A percentile compares a stretch with the other conserved stretches of the same genome.
These are phyloP conservation scores for Hymenoscyphus infarciens DNA, from an alignment of 2,329 filamentous ascomycete species.

Conservation along the genomic window DNA sequence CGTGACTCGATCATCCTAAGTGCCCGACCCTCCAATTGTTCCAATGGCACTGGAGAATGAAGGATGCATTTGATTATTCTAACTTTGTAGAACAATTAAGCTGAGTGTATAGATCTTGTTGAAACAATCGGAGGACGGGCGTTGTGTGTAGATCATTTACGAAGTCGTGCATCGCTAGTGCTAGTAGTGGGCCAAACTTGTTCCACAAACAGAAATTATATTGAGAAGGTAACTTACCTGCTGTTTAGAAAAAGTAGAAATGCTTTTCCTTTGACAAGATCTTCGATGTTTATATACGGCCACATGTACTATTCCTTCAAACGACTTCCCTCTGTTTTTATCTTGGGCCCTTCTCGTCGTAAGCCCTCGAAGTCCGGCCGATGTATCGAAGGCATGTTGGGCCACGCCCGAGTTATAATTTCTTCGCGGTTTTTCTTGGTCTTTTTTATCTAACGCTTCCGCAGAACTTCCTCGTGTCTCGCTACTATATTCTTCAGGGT, in stretches of 20 bases:
- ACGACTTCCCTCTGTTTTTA: slow-evolving; percentile 21
- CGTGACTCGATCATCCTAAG: no score
- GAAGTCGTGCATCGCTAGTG: no score
- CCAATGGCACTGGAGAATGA: background rate
- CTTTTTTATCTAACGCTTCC: slow-evolving; percentile 54
- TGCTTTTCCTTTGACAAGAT: slow-evolving; percentile 43
- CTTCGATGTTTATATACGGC: slow-evolving; percentile 56
- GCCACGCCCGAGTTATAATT: background rate
- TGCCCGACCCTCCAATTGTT: no score
- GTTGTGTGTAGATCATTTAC: no score
- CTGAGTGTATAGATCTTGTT: no score
- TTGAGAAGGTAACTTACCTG: slow-evolving; percentile 28
- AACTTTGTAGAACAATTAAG: background rate
- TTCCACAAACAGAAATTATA: no score
- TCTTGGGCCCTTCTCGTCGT: slow-evolving; percentile 22
- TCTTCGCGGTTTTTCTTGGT: slow-evolving; percentile 42
- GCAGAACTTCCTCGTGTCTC: slow-evolving; percentile 49
- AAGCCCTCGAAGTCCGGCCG: slow-evolving; percentile 46
- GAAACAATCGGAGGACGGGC: no score
- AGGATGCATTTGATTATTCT: background rate
- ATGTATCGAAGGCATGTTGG: slow-evolving; percentile 44
- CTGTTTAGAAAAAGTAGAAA: slow-evolving; percentile 51
- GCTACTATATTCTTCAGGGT: slow-evolving; percentile 40
- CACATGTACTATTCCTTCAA: slow-evolving; percentile 43
- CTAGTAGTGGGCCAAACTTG: no score